phyloP scores from a whole-genome alignment of 306 rosid genomes.

The Prunus mira region DNA sequence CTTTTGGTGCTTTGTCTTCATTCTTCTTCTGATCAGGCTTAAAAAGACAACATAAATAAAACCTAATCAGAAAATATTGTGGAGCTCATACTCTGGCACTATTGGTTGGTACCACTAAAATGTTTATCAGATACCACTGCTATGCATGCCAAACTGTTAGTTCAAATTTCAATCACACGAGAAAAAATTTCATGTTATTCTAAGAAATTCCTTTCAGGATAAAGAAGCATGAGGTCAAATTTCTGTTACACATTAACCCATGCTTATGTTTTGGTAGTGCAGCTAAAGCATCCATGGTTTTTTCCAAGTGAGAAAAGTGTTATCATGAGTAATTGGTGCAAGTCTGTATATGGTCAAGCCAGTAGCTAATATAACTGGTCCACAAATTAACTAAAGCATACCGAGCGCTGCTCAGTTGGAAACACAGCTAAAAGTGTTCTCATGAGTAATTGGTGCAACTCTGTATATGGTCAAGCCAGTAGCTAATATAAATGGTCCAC shows the following conservation, averaged over 20 bases:
- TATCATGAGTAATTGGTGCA: background rate
- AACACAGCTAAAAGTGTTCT: background rate
- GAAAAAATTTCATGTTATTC: background rate
- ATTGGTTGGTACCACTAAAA: constrained; percentile 7
- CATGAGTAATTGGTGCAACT: background rate
- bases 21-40: constrained; percentile 65
- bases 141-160: background rate
- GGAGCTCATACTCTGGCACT: background rate
- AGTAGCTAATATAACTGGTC: background rate
- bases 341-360: background rate
- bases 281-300: background rate
- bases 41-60: constrained; percentile 20
- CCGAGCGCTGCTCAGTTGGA: background rate
- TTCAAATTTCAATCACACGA: background rate
- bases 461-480: background rate
- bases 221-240: background rate
- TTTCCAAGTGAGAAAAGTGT: background rate
- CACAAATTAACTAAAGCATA: background rate
- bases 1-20: constrained; percentile 66
- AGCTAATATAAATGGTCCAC: background rate
- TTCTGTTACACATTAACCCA: background rate
- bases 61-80: constrained; percentile 21
- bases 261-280: background rate
- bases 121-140: background rate
- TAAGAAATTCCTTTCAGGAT: background rate